Conservation (phyloP, 345 rosid genomes). For the Salix dunnii region DNA sequence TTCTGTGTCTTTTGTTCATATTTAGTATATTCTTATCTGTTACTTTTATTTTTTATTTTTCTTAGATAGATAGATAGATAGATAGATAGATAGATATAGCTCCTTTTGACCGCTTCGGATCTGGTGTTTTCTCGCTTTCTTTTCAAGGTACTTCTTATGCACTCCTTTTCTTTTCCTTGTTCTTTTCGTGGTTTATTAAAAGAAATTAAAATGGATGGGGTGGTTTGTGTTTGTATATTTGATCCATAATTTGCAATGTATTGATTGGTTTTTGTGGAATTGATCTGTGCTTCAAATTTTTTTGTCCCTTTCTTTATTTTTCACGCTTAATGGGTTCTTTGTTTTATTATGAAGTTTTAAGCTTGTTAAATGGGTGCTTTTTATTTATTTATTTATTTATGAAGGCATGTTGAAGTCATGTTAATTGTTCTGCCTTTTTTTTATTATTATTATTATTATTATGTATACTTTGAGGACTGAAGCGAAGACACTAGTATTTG, state of each 20-base stretch:
- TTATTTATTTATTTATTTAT: neutral
- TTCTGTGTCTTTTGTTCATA: neutral
- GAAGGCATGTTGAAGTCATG: slow-evolving; percentile 3
- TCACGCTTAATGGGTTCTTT: neutral
- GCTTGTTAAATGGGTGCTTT: neutral
- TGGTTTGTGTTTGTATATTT: neutral
- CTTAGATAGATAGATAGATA: neutral
- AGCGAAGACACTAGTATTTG: neutral
- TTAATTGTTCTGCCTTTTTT: neutral
- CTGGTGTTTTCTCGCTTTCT: slow-evolving; percentile 6
- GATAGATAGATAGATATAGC: neutral
- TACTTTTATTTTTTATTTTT: neutral
- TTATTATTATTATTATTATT: no score
- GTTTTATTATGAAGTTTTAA: neutral
- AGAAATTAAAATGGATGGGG: neutral
- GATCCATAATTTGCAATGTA: neutral
- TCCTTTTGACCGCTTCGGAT: slow-evolving; percentile 4
- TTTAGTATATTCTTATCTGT: neutral
- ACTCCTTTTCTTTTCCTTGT: neutral
- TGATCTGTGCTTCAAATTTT: neutral
- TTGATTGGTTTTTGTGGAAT: neutral
- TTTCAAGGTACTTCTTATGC: slow-evolving; percentile 4
- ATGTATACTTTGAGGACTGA: neutral
- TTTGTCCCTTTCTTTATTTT: slow-evolving; percentile 9
- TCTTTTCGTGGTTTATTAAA: neutral